A percentile compares a stretch with the other conserved stretches of the same genome.
These are phyloP conservation scores for Ophidiomyces ophidiicola DNA, from an alignment of 2,329 filamentous ascomycete genomes.

Conservation along the genomic window DNA sequence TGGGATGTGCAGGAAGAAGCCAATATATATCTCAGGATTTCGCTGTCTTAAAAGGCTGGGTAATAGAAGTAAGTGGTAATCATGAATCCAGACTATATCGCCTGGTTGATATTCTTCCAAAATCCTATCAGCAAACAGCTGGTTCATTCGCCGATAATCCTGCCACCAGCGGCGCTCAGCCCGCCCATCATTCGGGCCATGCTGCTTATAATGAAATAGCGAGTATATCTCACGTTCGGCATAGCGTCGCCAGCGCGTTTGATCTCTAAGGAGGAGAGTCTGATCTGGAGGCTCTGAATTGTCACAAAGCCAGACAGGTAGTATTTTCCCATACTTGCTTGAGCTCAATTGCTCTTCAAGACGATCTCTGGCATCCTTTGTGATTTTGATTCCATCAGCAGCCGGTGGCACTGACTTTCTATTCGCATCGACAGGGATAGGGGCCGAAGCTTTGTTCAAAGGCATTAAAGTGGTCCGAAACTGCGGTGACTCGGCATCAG, in stretches of 20 bases:
- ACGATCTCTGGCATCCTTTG: slow-evolving; percentile 54
- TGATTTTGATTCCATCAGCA: slow-evolving; percentile 59
- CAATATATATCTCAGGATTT: slow-evolving; percentile 79
- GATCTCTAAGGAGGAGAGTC: slow-evolving; percentile 61
- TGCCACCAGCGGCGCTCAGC: slow-evolving; percentile 74
- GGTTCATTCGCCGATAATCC: slow-evolving; percentile 87
- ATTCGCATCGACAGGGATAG: slow-evolving; percentile 51
- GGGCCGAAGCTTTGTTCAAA: slow-evolving; percentile 54
- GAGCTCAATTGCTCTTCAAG: slow-evolving; percentile 64
- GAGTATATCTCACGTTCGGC: slow-evolving; percentile 87
- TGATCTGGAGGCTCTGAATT: slow-evolving; percentile 59
- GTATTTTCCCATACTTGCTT: slow-evolving; percentile 62
- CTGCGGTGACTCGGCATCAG: slow-evolving; percentile 17
- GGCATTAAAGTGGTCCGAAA: slow-evolving; percentile 19
- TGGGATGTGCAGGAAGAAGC: slow-evolving; percentile 86
- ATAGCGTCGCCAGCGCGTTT: slow-evolving; percentile 76
- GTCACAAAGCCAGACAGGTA: slow-evolving; percentile 82
- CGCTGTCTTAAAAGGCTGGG: slow-evolving; percentile 79
- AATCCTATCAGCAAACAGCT: slow-evolving; percentile 81
- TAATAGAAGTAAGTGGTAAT: slow-evolving; percentile 84
- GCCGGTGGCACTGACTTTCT: slow-evolving; percentile 46
- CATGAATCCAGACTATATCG: slow-evolving; percentile 83
- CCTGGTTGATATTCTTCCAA: slow-evolving; percentile 81
- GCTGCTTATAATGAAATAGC: slow-evolving; percentile 90
- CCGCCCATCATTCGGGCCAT: slow-evolving; percentile 75